These are phyloP conservation scores for Chlorokybus atmophyticus DNA, from an alignment of 139 green algal species.

Conservation along the genomic window DNA sequence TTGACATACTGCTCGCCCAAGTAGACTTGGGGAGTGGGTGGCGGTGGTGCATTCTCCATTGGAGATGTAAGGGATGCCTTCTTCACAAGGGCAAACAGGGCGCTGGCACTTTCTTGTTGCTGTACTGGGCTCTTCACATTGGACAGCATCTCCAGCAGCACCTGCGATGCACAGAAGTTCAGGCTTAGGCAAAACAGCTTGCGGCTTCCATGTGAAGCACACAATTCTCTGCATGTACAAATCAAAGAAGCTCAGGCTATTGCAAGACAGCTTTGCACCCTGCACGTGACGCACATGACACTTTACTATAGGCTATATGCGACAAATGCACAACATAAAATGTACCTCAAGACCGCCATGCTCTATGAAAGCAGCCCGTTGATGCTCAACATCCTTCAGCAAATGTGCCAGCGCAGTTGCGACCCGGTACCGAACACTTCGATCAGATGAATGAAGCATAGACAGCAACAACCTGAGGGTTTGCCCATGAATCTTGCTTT, in stretches of 20 bases:
- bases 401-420: constrained; percentile 70
- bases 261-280: no score
- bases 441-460: constrained; percentile 23
- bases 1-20: constrained; percentile 81
- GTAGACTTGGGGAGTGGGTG: constrained; percentile 46
- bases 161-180: no score
- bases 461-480: constrained; percentile 33
- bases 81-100: constrained; percentile 59
- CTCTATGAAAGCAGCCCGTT: no score
- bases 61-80: constrained; percentile 39
- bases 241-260: no score
- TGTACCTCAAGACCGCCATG: no score
- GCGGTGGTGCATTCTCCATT: constrained; percentile 38
- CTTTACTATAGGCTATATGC: no score
- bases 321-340: no score
- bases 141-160: constrained; percentile 68
- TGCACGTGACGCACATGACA: no score
- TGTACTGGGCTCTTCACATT: neutral
- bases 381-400: no score
- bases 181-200: no score
- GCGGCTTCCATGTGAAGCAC: no score
- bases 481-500: constrained; percentile 59
- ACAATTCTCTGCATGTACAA: no score
- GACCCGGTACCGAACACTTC: constrained; percentile 40
- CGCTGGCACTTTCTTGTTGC: constrained; percentile 43